phyloP scores from a whole-genome alignment of 768 basidiomycete species.

The Kwoniella heveanensis region DNA sequence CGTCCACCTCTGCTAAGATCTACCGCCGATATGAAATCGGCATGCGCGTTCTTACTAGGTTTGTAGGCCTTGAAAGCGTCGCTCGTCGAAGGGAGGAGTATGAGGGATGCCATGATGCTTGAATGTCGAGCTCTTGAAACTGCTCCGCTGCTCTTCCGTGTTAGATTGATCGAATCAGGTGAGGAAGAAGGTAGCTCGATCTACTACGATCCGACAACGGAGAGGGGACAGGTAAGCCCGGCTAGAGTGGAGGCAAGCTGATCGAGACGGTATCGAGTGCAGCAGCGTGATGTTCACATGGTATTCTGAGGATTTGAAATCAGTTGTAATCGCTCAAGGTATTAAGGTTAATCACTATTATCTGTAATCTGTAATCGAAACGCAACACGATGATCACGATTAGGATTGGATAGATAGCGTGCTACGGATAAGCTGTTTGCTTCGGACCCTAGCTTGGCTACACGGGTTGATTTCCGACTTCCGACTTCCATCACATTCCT shows the following conservation, averaged over 20 bases:
- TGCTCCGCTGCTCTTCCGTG: too few species aligned
- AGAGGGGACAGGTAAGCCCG: conserved; percentile 1
- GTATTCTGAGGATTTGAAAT: conserved; percentile 1
- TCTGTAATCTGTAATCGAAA: neutral
- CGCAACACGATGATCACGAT: neutral
- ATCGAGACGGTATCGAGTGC: too few species aligned
- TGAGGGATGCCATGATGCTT: conserved; percentile 18
- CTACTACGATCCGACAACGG: too few species aligned
- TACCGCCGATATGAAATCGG: conserved; percentile 32
- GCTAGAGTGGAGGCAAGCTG: neutral
- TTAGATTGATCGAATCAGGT: too few species aligned
- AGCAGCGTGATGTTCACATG: too few species aligned
- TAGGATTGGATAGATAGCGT: neutral
- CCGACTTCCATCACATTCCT: neutral
- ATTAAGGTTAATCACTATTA: neutral
- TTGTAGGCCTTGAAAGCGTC: conserved; percentile 37
- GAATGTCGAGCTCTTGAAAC: too few species aligned
- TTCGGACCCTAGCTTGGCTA: neutral
- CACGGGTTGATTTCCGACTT: neutral
- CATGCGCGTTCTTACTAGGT: conserved; percentile 41
- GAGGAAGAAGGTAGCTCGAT: too few species aligned
- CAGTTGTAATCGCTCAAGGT: neutral
- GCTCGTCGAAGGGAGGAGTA: conserved; percentile 14
- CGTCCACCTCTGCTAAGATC: conserved; percentile 20
- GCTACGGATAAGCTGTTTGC: neutral